These are phyloP conservation scores for Mallotus repandus DNA, from an alignment of 441 rosid genomes.

Conservation along the genomic window DNA sequence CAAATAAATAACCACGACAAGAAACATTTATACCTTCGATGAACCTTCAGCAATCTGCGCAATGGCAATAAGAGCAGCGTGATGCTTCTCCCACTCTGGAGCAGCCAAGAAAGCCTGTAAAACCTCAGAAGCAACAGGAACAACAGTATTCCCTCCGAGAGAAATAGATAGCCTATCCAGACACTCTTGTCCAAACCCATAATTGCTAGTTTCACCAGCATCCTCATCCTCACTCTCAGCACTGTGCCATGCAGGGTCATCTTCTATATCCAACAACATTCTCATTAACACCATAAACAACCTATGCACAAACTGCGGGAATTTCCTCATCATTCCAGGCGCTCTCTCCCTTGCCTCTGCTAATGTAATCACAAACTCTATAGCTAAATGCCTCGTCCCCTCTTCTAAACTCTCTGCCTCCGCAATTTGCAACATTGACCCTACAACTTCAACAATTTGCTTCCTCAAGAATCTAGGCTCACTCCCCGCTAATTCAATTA, in stretches of 20 bases:
- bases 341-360: slow-evolving; percentile 97
- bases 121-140: slow-evolving; percentile 92
- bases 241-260: slow-evolving; percentile 86
- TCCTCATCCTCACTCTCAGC: slow-evolving; percentile 95
- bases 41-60: slow-evolving; percentile 99
- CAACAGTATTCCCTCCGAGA: slow-evolving; percentile 89
- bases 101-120: slow-evolving; percentile 79
- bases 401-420: slow-evolving; percentile 94
- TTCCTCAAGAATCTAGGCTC: slow-evolving; percentile 83
- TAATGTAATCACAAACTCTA: slow-evolving; percentile 87
- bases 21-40: slow-evolving; percentile 60
- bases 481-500: slow-evolving; percentile 88
- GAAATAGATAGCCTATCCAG: slow-evolving; percentile 90
- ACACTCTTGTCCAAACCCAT: slow-evolving; percentile 94
- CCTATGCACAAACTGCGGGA: slow-evolving; percentile 88
- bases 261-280: slow-evolving; percentile 89
- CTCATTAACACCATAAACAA: slow-evolving; percentile 81
- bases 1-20: slow-evolving; percentile 13
- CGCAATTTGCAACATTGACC: slow-evolving; percentile 89
- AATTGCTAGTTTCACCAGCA: slow-evolving; percentile 91
- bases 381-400: slow-evolving; percentile 77
- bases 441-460: slow-evolving; percentile 78
- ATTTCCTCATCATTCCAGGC: slow-evolving; percentile 97
- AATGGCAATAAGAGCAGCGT: slow-evolving; percentile 90
- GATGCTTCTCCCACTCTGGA: slow-evolving; percentile 98